phyloP scores from a whole-genome alignment of 129 eudicot genomes.

The Lactuca sativa region DNA sequence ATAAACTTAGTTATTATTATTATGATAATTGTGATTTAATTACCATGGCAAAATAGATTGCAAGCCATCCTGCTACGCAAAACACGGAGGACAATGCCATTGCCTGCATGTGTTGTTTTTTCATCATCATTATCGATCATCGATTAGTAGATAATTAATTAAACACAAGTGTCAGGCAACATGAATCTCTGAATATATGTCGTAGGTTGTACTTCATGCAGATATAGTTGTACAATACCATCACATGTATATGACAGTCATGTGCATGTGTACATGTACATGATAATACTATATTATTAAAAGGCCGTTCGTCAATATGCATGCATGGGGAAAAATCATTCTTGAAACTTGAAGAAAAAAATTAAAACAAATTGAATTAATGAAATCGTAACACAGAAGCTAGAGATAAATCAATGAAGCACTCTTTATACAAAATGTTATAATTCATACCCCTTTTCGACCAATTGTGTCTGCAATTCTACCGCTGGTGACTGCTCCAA shows the following conservation, averaged over 20 bases:
- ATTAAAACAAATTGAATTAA: too few relatives aligned
- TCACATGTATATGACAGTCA: constrained; percentile 30
- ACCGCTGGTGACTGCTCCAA: constrained; percentile 84
- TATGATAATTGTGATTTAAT: neutral
- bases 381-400: neutral
- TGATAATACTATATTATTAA: constrained; percentile 2
- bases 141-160: neutral
- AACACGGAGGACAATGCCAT: constrained; percentile 70
- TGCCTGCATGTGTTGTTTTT: constrained; percentile 41
- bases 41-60: constrained; percentile 69
- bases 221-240: constrained; percentile 3
- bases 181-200: neutral
- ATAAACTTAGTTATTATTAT: too few relatives aligned
- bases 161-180: neutral
- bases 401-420: neutral
- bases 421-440: neutral
- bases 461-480: constrained; percentile 65
- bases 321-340: neutral
- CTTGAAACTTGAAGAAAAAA: neutral
- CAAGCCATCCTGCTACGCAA: constrained; percentile 86
- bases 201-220: constrained; percentile 19
- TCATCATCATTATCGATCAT: neutral
- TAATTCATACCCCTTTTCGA: constrained; percentile 69
- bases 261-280: neutral
- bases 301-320: constrained; percentile 8